Base-by-base conservation (phyloP, 2,329 filamentous ascomycete species). In the Trichoderma oligosporum region DNA sequence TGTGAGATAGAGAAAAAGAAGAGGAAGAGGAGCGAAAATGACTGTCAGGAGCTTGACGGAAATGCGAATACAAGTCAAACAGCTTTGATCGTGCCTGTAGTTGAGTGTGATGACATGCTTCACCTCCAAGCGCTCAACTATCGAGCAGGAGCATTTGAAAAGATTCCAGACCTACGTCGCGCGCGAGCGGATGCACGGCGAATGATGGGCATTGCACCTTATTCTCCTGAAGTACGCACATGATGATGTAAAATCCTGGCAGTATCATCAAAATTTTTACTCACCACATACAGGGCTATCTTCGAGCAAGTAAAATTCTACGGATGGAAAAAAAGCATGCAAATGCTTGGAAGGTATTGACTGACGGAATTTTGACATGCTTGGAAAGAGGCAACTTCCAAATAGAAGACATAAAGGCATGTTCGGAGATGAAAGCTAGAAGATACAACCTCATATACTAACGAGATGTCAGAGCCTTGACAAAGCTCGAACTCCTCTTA, bases 111-210 rank as follows among this genome's bases (percentile, higher is more conserved):
- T 53, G 68, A 73, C 12, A 53, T 56, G 1, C 44, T 69, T 7
- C 75, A 77, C 51, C 67, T 76, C 36, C 69, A 72, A 56, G 74
- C 74, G 2, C 64, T 77, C 9, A 74, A 76, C 61, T 73, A 74
- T 55, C 67, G 74, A 4, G 72, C 73, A 16, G 74, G 73, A 2
- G 72, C 71, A 0, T 75, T 74, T 55, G 73, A 76, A 57, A 69
- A 68, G 20, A 63, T 76, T 35, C 63, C 65, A 7, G 69, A 74
- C 54, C 63, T 76, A 2, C 69, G 67, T 4, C 69, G 71, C 22
- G 75, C 75, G 12, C 68, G 64, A 58, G 67, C 61, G 31, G 74
- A 76, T 54, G 74, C 75, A 7, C 71, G 74, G 62, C 76, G 74
- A 73, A 70, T 77, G 20, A 60, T 77, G 16, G 73, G 76, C 54